phyloP scores from a whole-genome alignment of 768 basidiomycete species.

The Pulveroboletus sp. region DNA sequence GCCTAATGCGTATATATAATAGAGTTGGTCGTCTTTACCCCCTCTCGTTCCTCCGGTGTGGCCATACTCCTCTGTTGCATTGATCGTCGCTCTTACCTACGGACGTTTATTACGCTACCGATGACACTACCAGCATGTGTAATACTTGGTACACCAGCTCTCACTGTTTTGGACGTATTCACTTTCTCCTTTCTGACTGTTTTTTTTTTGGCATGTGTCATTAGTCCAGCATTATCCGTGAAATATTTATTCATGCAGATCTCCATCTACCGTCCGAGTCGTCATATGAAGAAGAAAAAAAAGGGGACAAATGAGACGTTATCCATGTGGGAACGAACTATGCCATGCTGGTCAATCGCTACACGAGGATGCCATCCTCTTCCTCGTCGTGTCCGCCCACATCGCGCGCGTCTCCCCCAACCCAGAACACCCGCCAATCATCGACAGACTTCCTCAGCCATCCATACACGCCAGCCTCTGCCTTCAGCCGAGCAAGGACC shows the following conservation, averaged over 20 bases:
- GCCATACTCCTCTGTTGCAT: conserved; percentile 17
- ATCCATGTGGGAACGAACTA: neutral
- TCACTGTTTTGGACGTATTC: conserved; percentile 18
- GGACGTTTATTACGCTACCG: conserved; percentile 24
- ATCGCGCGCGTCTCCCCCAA: conserved; percentile 51
- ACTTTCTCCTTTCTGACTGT: neutral
- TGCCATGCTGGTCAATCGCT: neutral
- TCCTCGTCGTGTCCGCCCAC: conserved; percentile 24
- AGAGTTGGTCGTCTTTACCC: neutral
- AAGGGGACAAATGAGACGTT: neutral
- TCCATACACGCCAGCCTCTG: conserved; percentile 67
- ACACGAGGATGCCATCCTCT: conserved; percentile 30
- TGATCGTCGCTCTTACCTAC: conserved; percentile 8
- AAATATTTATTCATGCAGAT: conserved; percentile 20
- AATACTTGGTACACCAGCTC: conserved; percentile 20
- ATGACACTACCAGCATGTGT: conserved; percentile 23
- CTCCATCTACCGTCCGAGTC: neutral
- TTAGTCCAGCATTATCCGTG: conserved; percentile 14
- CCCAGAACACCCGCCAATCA: conserved; percentile 82
- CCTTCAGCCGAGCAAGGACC: conserved; percentile 39
- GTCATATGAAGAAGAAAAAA: neutral
- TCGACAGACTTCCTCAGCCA: conserved; percentile 70
- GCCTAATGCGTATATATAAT: conserved; percentile 15
- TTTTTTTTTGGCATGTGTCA: conserved; percentile 12
- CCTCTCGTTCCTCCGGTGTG: conserved; percentile 2